phyloP scores from a whole-genome alignment of 148 eudicot genomes.

The Persicaria tinctoria region DNA sequence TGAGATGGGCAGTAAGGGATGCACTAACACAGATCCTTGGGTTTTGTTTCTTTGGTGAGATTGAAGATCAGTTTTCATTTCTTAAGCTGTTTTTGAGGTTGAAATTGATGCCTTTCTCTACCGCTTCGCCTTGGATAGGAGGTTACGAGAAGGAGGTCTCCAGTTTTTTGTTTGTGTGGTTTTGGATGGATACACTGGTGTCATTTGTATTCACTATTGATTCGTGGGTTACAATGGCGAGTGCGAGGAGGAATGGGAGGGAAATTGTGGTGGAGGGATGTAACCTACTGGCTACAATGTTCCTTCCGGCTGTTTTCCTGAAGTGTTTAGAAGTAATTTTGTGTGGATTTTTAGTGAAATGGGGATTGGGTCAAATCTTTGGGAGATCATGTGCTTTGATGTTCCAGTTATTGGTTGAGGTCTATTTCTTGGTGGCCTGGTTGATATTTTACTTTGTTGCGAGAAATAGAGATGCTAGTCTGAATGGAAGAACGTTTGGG shows the following conservation, averaged over 20 bases:
- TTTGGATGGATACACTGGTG: slow-evolving; percentile 52
- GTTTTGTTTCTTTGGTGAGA: slow-evolving; percentile 69
- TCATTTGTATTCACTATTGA: slow-evolving; percentile 66
- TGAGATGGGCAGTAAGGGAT: slow-evolving; percentile 92
- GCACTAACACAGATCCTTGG: slow-evolving; percentile 74
- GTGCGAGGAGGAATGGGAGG: slow-evolving; percentile 60
- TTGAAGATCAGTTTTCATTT: slow-evolving; percentile 73
- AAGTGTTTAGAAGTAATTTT: slow-evolving; percentile 69
- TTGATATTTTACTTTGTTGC: slow-evolving; percentile 66
- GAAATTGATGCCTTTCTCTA: slow-evolving; percentile 85
- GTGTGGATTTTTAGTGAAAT: slow-evolving; percentile 58
- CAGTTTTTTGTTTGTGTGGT: slow-evolving; percentile 65
- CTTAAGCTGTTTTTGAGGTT: slow-evolving; percentile 77
- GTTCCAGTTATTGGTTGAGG: slow-evolving; percentile 63
- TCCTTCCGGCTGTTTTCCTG: slow-evolving; percentile 51
- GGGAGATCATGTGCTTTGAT: slow-evolving; percentile 45
- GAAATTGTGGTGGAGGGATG: slow-evolving; percentile 82
- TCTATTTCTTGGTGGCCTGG: slow-evolving; percentile 89
- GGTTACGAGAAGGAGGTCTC: slow-evolving; percentile 58
- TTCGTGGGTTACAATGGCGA: slow-evolving; percentile 80
- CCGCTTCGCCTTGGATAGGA: slow-evolving; percentile 42
- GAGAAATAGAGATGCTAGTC: slow-evolving; percentile 51
- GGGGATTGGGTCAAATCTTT: slow-evolving; percentile 41
- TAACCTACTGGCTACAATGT: slow-evolving; percentile 48
- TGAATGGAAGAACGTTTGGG: slow-evolving; percentile 71